A percentile compares a stretch with the other conserved stretches of the same genome.
Evolutionary conservation across 1,284 basidiomycete genomes (phyloP).

Genomic region (Vanrija sp.): DNA sequence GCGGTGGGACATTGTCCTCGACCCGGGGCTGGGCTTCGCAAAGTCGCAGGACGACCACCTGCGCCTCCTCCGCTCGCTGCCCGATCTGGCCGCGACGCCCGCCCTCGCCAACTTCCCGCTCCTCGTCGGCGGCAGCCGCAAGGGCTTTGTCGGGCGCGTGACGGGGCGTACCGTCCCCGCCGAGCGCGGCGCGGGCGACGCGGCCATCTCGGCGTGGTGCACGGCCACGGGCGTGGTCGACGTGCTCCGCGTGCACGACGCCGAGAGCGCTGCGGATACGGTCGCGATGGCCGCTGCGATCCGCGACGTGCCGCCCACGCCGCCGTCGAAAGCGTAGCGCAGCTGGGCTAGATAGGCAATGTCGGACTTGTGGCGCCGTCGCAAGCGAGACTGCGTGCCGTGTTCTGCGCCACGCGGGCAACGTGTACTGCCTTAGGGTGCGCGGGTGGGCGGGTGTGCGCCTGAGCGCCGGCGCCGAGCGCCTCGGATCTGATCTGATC

Average conservation of each 20-base stretch:
- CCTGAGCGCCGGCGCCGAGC: too few species aligned
- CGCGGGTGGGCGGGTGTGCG: too few species aligned
- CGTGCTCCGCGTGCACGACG: constrained; percentile 81
- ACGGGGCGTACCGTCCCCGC: constrained; percentile 51
- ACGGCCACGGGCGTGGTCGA: constrained; percentile 66
- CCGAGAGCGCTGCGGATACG: constrained; percentile 62
- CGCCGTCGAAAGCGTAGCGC: too few species aligned
- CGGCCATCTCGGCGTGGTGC: constrained; percentile 70
- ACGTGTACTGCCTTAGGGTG: too few species aligned
- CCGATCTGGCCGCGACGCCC: constrained; percentile 50
- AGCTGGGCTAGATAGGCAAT: too few species aligned
- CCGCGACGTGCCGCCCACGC: constrained; percentile 8
- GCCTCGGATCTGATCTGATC: too few species aligned
- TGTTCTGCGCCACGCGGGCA: too few species aligned
- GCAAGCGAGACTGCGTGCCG: too few species aligned
- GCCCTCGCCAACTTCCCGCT: constrained; percentile 55
- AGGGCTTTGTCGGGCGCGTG: constrained; percentile 73
- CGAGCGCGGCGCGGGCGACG: constrained; percentile 75
- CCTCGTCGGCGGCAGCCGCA: constrained; percentile 75
- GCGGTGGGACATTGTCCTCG: constrained; percentile 85
- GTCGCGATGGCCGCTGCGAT: constrained; percentile 57
- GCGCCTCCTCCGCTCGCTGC: constrained; percentile 59
- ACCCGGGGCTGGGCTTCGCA: constrained; percentile 94
- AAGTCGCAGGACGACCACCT: constrained; percentile 77
- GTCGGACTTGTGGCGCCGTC: too few species aligned